Base-by-base conservation (phyloP, 371 early-diverging fungal species). In the Mortierella sp. region DNA sequence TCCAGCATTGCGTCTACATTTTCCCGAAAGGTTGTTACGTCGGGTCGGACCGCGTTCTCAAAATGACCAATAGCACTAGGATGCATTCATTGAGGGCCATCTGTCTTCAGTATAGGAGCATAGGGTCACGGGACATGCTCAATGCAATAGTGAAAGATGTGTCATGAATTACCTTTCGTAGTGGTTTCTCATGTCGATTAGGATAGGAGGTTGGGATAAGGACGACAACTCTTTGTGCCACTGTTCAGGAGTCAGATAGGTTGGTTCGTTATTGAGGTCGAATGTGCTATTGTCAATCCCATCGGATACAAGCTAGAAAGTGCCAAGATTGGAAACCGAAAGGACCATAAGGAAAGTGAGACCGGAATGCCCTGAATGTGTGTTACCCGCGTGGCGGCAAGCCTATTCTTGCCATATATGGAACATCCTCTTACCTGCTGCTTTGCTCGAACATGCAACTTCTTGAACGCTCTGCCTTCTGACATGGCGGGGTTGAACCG, bases 141-240 rank as follows among this genome's bases (percentile, higher is more conserved):
- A n/a, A n/a, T n/a, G 10, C 7, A 58, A 19, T 45, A n/a, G 19
- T 65, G 48, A 21, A 39, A 45, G 9, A 13, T 37, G 51, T 25
- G 41, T 25, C n/a, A n/a, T n/a, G n/a, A n/a, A n/a, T n/a, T 86
- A 88, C 83, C 82, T 85, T 79, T 93, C 93, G 67, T 92, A 93
- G 27, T 83, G 86, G 65, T 93, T 93, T 43, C 93, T 81, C 93
- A 93, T 92, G 63, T 93, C 93, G 19, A 92, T 79, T 27, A 92
- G 54, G 48, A 89, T 63, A 13, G 78, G 76, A 24, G 64, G 57
- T 22, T 68, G 54, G 9, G 67, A 80, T 0, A 58, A 57, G 31
- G 80, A 71, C 3, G 73, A 67, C 21, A 92, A 65, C 37, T 83
- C 85, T 13, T 72, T 47, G 57, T 92, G 91, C 92, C 92, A 93